Conservation (phyloP, 2,329 filamentous ascomycete genomes). For the Metarhizium guizhouense region DNA sequence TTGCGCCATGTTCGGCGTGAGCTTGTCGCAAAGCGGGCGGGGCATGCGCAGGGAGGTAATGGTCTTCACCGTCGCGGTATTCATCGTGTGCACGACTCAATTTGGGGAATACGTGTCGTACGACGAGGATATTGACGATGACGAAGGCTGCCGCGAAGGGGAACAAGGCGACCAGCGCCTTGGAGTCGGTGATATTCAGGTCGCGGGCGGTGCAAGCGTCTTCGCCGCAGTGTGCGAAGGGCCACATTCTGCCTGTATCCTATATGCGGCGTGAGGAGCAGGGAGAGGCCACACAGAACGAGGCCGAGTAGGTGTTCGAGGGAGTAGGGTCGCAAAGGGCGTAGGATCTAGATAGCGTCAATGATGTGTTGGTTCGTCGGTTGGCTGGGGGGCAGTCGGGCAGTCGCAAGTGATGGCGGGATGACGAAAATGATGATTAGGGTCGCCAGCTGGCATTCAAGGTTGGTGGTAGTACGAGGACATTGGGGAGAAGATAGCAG, state of each 20-base stretch:
- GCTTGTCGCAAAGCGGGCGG: conserved; percentile 48
- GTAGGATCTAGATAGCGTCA: not conserved
- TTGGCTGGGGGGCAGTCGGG: not conserved
- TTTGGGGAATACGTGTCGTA: conserved; percentile 63
- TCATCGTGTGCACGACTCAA: conserved; percentile 48
- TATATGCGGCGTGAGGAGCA: not conserved
- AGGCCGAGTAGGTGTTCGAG: not conserved
- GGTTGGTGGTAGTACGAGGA: not conserved
- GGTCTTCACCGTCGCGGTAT: conserved; percentile 45
- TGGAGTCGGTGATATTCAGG: conserved; percentile 30
- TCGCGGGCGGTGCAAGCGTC: conserved; percentile 44
- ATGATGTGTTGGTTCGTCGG: not conserved
- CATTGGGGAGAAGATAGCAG: not conserved
- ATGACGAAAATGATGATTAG: not conserved
- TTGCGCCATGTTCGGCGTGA: conserved; percentile 48
- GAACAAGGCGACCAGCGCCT: conserved; percentile 49
- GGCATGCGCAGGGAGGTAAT: conserved; percentile 54
- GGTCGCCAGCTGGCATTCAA: not conserved
- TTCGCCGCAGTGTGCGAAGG: conserved; percentile 40
- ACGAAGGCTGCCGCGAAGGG: conserved; percentile 67
- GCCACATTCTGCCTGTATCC: conserved; percentile 23
- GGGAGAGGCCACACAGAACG: not conserved
- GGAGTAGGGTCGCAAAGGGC: not conserved
- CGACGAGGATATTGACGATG: conserved; percentile 51
- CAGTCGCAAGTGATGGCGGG: too few species aligned